Evolutionary conservation across 2,329 filamentous ascomycete species (phyloP).

Genomic region (Helminthosporium solani): DNA sequence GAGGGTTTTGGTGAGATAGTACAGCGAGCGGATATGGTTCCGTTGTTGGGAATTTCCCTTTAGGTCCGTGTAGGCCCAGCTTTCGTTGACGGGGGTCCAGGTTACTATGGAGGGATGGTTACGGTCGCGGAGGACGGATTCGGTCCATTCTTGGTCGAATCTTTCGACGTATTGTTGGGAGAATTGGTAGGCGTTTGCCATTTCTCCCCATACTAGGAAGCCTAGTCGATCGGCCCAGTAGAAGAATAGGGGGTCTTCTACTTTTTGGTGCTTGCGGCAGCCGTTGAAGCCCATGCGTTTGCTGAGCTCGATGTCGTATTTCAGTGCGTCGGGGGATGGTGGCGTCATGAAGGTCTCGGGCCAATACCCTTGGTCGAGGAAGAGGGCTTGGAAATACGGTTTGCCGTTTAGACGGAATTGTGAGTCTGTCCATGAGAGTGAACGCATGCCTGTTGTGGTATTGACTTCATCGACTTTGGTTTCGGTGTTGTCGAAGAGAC

Average conservation of each 20-base stretch:
- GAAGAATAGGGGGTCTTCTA: slow-evolving; percentile 61
- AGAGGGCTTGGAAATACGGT: slow-evolving; percentile 62
- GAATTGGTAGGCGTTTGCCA: slow-evolving; percentile 66
- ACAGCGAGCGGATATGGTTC: slow-evolving; percentile 64
- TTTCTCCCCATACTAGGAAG: slow-evolving; percentile 65
- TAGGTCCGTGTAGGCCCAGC: slow-evolving; percentile 64
- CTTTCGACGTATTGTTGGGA: slow-evolving; percentile 58
- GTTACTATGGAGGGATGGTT: slow-evolving; percentile 65
- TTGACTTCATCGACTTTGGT: slow-evolving; percentile 56
- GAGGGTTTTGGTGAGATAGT: slow-evolving; percentile 64
- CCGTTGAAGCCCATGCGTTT: slow-evolving; percentile 66
- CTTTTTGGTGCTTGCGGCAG: slow-evolving; percentile 65
- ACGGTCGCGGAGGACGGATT: slow-evolving; percentile 62
- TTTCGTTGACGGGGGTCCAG: slow-evolving; percentile 67
- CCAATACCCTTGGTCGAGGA: slow-evolving; percentile 66
- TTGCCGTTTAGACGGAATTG: slow-evolving; percentile 61
- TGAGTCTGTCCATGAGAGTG: slow-evolving; percentile 60
- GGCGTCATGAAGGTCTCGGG: slow-evolving; percentile 62
- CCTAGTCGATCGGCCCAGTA: slow-evolving; percentile 63
- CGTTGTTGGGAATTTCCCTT: slow-evolving; percentile 59
- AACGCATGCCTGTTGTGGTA: slow-evolving; percentile 63
- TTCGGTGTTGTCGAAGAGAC: slow-evolving; percentile 48
- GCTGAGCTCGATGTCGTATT: slow-evolving; percentile 55
- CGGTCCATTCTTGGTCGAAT: slow-evolving; percentile 66
- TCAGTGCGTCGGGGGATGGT: slow-evolving; percentile 50